Base-by-base conservation (phyloP, 495 filamentous ascomycete genomes). In the Rusavskia elegans region DNA sequence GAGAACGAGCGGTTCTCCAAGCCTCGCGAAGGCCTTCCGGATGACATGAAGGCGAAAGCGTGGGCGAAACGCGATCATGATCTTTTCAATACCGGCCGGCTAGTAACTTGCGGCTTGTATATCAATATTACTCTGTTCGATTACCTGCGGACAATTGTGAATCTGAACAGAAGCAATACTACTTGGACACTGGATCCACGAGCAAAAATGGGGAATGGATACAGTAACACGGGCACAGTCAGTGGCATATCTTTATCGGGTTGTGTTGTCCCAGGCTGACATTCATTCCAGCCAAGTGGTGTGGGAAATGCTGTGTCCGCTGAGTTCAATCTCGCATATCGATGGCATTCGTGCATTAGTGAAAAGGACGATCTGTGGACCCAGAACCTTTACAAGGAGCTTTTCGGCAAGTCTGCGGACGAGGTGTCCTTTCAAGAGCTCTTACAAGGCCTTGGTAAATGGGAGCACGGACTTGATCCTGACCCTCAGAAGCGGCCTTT, bases 61-160 rank as follows among this genome's bases (percentile, higher is more conserved):
- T 82, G 78, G 79, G 71, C 68, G 42, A 84, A 87, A 63, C 82
- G 81, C 55, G 87, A 93, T 56, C 79, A 89, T 52, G 84, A 92
- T 52, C 69, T 93, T 19, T 93, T 93, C 73, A 85, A 93, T 59
- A 87, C 83, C 16, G 84, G 80, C 35, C 72, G 86, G 39, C 71
- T 92, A 54, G 73, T 89, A 55, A 88, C 83, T 2, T 88, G 83
- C 36, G 85, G 87, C 49, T 70, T 90, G 7, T 92, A 89, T 63
- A 85, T 88, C 61, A 89, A 92, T 70, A 84, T 87, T 57, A 81
- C 85, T 7, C 68, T 92, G 32, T 74, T 84, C 53, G 87, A 93
- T 59, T 93, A 93, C 61, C 75, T 93, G 37, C 80, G 87, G 25
- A 87, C 84, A 19, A 89, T 93, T 56, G 72, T 92, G 64, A 89